Evolutionary conservation across 495 filamentous ascomycete genomes (phyloP), one percentile per base, ranked within the genome.

Genomic region (Penicillium goetzii): DNA sequence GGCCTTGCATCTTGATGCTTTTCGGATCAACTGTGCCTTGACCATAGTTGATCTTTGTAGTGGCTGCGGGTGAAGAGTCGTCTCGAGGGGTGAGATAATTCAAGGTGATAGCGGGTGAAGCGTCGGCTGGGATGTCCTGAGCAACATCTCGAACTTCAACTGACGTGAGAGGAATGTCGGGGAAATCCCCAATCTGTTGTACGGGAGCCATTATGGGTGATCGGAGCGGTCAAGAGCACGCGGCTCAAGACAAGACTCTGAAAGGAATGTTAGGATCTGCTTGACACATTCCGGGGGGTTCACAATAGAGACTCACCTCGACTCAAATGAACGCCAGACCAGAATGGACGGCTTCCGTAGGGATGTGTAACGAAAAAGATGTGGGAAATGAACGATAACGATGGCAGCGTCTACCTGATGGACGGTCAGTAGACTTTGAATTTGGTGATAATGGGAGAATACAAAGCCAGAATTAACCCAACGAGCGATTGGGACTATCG

Each of bases 1-100:
- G 82, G 54, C 85, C 90, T 19, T 86, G 85, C 82, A 94, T 96
- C 79, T 95, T 92, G 80, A 97, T 91, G 54, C 83, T 74, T n/a
- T 79, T 69, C 0, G 92, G 88, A 45, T 81, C 75, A 23, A 90
- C 77, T 11, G 86, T 76, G 60, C 91, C 91, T 19, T 75, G 72
- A 26, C 81, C 77, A 51, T 72, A 76, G n/a, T 56, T 38, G 41
- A 69, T 62, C n/a, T 64, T 71, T 21, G 61, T 58, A 30, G 63
- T 47, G 21, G 64, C 66, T 19, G 69, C 60, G 9, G 62, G 54
- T 25, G 73, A 60, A 26, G 73, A 71, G 19, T 69, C 67, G 23
- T 62, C 47, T 40, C 74, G 75, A 36, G 66, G 56, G 17, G 65
- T 41, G 15, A 77, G 62, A 10, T 64, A 58, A 17, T 69, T 61